These are phyloP conservation scores for Rubroshorea leprosula DNA, from an alignment of 345 rosid species.

Conservation along the genomic window DNA sequence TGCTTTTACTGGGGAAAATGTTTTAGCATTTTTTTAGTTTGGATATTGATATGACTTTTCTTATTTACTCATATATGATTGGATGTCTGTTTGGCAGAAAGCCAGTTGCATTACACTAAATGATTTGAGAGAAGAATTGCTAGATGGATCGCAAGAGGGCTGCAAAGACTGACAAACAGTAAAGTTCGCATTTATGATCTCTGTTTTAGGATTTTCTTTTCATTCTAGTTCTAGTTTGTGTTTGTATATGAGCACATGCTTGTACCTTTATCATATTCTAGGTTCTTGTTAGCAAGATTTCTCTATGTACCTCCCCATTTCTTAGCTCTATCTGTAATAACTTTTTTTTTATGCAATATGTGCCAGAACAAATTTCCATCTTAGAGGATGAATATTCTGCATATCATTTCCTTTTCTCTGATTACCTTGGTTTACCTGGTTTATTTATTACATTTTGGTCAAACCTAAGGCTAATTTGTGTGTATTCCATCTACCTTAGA, in stretches of 20 bases:
- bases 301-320: constrained; percentile 9
- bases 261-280: constrained; percentile 8
- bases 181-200: constrained; percentile 17
- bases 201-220: constrained; percentile 15
- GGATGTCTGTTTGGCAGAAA: constrained; percentile 46
- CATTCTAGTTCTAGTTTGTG: constrained; percentile 5
- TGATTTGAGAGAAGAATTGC: constrained; percentile 70
- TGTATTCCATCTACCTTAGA: too few species aligned
- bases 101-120: constrained; percentile 37
- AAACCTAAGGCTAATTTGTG: too few species aligned
- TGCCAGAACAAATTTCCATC: constrained; percentile 1
- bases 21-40: too few species aligned
- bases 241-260: constrained; percentile 11
- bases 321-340: constrained; percentile 10
- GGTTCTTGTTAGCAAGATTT: background rate
- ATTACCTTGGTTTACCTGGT: too few species aligned
- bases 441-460: too few species aligned
- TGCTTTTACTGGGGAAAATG: background rate
- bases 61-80: constrained; percentile 5
- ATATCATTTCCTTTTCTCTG: too few species aligned
- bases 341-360: background rate
- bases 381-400: too few species aligned
- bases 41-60: background rate
- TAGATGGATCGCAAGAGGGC: constrained; percentile 58
- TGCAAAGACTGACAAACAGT: constrained; percentile 32